Evolutionary conservation across 164 flowering plant species (phyloP).

Genomic region (Tetracentron sinense): DNA sequence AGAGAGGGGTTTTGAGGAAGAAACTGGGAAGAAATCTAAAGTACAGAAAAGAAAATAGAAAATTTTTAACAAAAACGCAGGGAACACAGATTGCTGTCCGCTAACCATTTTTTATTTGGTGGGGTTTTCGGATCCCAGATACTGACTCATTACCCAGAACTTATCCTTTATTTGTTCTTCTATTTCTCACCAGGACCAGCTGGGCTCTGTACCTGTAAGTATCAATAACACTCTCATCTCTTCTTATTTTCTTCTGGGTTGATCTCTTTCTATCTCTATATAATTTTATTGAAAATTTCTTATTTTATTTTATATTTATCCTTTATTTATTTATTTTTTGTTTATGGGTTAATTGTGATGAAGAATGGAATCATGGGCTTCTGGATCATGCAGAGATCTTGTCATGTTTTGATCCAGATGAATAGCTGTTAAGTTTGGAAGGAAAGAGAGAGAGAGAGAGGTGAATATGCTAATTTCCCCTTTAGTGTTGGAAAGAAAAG

Average conservation of each 20-base stretch:
- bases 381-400: not conserved
- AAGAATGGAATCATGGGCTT: not conserved
- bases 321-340: not conserved
- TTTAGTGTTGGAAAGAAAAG: not conserved
- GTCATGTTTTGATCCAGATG: slow-evolving; percentile 9
- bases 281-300: no score
- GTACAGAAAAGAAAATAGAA: no score
- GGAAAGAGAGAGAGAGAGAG: no score
- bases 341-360: not conserved
- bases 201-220: slow-evolving; percentile 14
- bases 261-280: not conserved
- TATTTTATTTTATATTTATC: not conserved
- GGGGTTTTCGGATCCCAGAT: slow-evolving; percentile 1
- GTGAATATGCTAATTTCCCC: no score
- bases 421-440: slow-evolving; percentile 7
- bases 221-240: slow-evolving; percentile 3
- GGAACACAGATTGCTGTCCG: not conserved
- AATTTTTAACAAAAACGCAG: no score
- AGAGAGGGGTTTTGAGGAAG: no score
- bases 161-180: not conserved
- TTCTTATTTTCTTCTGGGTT: not conserved
- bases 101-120: slow-evolving; percentile 1
- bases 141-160: slow-evolving; percentile 3
- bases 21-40: no score
- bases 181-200: slow-evolving; percentile 7